phyloP scores from a whole-genome alignment of 257 asterid genomes.

The Thymus quinquecostatus region DNA sequence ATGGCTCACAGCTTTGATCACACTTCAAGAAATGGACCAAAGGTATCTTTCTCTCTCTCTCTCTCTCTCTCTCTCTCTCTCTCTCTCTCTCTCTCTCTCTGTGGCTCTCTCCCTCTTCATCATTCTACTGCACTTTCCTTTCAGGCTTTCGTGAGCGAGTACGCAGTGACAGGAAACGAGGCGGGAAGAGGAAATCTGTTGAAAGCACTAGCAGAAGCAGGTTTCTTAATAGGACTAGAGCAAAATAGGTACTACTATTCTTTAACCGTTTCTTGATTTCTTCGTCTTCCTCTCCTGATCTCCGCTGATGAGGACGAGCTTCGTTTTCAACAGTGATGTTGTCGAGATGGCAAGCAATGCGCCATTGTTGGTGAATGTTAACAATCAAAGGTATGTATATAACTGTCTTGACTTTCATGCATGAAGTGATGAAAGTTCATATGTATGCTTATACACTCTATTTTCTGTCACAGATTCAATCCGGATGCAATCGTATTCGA shows the following conservation, averaged over 20 bases:
- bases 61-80: no score
- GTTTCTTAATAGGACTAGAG: constrained; percentile 81
- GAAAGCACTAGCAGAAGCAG: constrained; percentile 88
- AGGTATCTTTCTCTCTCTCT: constrained; percentile 43
- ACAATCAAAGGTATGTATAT: constrained; percentile 57
- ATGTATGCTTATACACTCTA: neutral
- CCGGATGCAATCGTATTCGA: constrained; percentile 91
- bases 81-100: neutral
- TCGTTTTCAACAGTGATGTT: constrained; percentile 58
- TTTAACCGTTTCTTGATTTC: neutral
- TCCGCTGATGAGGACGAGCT: neutral
- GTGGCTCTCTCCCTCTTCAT: neutral
- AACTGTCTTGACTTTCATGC: neutral
- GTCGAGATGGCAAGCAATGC: constrained; percentile 95
- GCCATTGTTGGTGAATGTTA: constrained; percentile 77
- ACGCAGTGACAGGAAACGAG: constrained; percentile 77
- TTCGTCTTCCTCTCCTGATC: no score
- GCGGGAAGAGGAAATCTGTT: constrained; percentile 84
- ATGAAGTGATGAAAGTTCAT: neutral
- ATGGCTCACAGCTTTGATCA: constrained; percentile 70
- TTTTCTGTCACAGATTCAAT: constrained; percentile 55
- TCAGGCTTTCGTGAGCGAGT: constrained; percentile 96
- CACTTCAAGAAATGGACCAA: constrained; percentile 70
- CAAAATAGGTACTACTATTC: constrained; percentile 59
- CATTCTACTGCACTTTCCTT: neutral